phyloP scores from a whole-genome alignment of 2,329 filamentous ascomycete genomes.

The Hymenoscyphus scutula region DNA sequence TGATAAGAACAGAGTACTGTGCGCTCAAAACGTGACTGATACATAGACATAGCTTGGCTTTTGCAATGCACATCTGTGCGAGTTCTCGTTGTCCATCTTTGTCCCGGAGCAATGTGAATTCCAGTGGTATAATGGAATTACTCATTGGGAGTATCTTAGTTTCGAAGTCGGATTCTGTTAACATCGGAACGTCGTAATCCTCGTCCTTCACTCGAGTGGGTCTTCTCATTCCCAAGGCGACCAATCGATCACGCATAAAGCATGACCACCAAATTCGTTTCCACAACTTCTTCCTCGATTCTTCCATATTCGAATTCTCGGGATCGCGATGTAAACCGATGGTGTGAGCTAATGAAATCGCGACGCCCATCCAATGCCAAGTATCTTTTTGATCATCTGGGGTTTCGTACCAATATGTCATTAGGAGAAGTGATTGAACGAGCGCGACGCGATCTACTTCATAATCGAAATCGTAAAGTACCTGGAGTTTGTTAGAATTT shows the following conservation, averaged over 20 bases:
- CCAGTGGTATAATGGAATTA: conserved; percentile 64
- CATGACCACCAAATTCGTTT: conserved; percentile 98
- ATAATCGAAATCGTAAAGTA: conserved; percentile 94
- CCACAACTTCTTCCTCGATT: conserved; percentile 76
- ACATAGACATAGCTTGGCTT: conserved; percentile 83
- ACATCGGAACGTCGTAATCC: conserved; percentile 91
- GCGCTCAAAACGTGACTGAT: conserved; percentile 87
- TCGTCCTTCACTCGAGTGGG: conserved; percentile 90
- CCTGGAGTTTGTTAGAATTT: conserved; percentile 43
- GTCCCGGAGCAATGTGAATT: conserved; percentile 71
- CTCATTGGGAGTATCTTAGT: conserved; percentile 65
- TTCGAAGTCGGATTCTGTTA: conserved; percentile 82
- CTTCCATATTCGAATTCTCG: conserved; percentile 70
- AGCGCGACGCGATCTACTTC: conserved; percentile 85
- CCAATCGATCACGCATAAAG: conserved; percentile 90
- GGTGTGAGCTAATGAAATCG: conserved; percentile 87
- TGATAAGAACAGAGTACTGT: conserved; percentile 88
- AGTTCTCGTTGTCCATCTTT: conserved; percentile 71
- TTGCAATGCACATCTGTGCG: conserved; percentile 86
- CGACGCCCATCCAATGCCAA: conserved; percentile 98
- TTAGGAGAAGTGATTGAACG: conserved; percentile 82
- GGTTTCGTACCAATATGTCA: conserved; percentile 98
- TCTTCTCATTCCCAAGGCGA: conserved; percentile 89
- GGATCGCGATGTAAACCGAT: conserved; percentile 91
- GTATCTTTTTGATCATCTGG: conserved; percentile 97